Evolutionary conservation across 2,329 filamentous ascomycete genomes (phyloP), one percentile per base, ranked within the genome.

Genomic region (Paramyrothecium sp.): DNA sequence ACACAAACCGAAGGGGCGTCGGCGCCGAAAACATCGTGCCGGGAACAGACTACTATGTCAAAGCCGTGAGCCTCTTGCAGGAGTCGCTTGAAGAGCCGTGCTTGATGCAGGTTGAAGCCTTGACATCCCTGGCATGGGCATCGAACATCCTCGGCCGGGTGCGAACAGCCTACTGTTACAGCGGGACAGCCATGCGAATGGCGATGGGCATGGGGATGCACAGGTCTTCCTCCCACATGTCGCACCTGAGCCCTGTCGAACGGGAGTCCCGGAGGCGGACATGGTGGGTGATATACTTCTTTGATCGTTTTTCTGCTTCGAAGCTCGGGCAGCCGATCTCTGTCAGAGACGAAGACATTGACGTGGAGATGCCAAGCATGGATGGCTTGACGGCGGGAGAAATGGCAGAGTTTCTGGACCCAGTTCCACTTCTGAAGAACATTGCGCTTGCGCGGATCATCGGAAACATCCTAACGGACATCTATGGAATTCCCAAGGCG

Each of bases 181-280:
- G 64, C 16, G 71, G 71, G 1, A 69, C 65, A 3, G 71, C 71
- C 1, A 64, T 79, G 68, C 70, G 77, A 4, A 63, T 78, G 26
- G 71, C 75, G 2, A 64, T 76, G 16, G 74, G 70, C 13, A 71
- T 79, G 4, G 78, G 77, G 0, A 64, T 80, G 55, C 78, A 80
- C 34, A 71, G 78, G 26, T 61, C 65, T 0, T 64, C 61, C 67
- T 62, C 65, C 0, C 55, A 58, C 8, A 57, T 57, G 3, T 63
- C 62, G 1, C 58, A 61, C 0, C 51, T 69, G 2, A 62, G 59
- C 2, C 61, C 67, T 0, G 63, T 67, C 0, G 68, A 69, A 1
- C 44, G 61, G 47, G 69, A 69, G 30, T 63, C 62, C 20, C 61
- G 69, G 21, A 51, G 65, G 2, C 60, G 70, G 0, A 68, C 67